These are phyloP conservation scores for Dipteronia dyeriana DNA, from an alignment of 345 rosid species.

Conservation along the genomic window DNA sequence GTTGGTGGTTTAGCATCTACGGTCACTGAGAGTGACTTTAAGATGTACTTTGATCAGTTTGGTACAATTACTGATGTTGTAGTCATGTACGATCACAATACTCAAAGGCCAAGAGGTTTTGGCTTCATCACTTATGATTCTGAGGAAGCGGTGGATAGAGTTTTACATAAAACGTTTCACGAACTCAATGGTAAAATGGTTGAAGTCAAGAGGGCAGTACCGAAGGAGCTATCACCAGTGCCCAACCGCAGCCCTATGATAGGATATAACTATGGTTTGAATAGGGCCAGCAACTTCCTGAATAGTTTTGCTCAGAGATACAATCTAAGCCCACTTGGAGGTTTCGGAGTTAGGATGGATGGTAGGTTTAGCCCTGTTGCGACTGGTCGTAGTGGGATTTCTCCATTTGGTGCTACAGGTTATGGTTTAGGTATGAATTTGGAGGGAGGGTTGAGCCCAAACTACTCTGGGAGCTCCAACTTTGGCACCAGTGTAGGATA, in stretches of 20 bases:
- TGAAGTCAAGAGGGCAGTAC: conserved; percentile 98
- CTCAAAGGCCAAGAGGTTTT: conserved; percentile 97
- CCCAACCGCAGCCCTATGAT: conserved; percentile 68
- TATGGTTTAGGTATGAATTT: conserved; percentile 71
- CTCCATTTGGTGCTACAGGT: conserved; percentile 57
- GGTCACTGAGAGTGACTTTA: conserved; percentile 70
- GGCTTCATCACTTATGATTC: conserved; percentile 96
- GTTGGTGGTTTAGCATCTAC: conserved; percentile 89
- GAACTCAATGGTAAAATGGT: conserved; percentile 98
- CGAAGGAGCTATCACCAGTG: conserved; percentile 76
- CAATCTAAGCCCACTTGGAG: conserved; percentile 53
- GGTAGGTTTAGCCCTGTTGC: conserved; percentile 80
- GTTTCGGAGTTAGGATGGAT: conserved; percentile 63
- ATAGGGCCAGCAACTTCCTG: conserved; percentile 65
- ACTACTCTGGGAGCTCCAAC: conserved; percentile 60
- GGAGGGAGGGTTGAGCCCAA: conserved; percentile 65
- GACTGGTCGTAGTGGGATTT: conserved; percentile 57
- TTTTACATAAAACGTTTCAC: conserved; percentile 84
- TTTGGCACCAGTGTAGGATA: conserved; percentile 63
- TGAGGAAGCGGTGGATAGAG: conserved; percentile 91
- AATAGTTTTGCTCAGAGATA: conserved; percentile 72
- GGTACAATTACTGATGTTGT: conserved; percentile 88
- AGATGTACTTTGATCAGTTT: conserved; percentile 83
- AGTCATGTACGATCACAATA: conserved; percentile 98
- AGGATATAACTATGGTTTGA: conserved; percentile 66